Evolutionary conservation across 1,284 basidiomycete species (phyloP).

Genomic region (Heterobasidion parviporum): DNA sequence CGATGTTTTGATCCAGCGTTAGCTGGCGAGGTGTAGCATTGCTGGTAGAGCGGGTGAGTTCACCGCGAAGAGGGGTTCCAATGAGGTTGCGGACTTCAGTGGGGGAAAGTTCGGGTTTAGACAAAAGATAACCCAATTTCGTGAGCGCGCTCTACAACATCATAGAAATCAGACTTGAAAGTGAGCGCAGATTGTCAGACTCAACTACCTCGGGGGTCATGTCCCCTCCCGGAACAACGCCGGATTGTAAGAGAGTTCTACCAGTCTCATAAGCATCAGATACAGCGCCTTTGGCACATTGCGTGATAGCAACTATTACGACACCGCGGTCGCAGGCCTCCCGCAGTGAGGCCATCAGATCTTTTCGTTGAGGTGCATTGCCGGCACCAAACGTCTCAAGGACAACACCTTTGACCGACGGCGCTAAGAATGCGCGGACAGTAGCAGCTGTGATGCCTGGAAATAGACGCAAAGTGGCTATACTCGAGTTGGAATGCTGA

Average conservation of each 20-base stretch:
- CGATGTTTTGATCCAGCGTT: constrained; percentile 41
- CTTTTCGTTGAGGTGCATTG: constrained; percentile 69
- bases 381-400: constrained; percentile 89
- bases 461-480: constrained; percentile 76
- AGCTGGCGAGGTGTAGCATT: constrained; percentile 14
- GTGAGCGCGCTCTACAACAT: constrained; percentile 53
- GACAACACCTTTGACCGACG: constrained; percentile 72
- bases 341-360: constrained; percentile 62
- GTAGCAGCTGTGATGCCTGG: constrained; percentile 77
- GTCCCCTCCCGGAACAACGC: constrained; percentile 75
- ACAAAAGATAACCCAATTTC: constrained; percentile 84
- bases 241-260: constrained; percentile 60
- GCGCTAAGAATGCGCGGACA: constrained; percentile 64
- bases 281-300: constrained; percentile 80
- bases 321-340: constrained; percentile 79
- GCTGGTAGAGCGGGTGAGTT: constrained; percentile 51
- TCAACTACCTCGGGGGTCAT: constrained; percentile 85
- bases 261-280: constrained; percentile 80
- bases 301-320: constrained; percentile 86
- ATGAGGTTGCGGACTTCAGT: constrained; percentile 73
- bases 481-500: background rate
- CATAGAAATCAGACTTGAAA: constrained; percentile 3
- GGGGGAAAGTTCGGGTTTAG: constrained; percentile 69
- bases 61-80: constrained; percentile 75
- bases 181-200: background rate